Conservation (phyloP, 306 rosid genomes). For the Castanopsis chinensis region DNA sequence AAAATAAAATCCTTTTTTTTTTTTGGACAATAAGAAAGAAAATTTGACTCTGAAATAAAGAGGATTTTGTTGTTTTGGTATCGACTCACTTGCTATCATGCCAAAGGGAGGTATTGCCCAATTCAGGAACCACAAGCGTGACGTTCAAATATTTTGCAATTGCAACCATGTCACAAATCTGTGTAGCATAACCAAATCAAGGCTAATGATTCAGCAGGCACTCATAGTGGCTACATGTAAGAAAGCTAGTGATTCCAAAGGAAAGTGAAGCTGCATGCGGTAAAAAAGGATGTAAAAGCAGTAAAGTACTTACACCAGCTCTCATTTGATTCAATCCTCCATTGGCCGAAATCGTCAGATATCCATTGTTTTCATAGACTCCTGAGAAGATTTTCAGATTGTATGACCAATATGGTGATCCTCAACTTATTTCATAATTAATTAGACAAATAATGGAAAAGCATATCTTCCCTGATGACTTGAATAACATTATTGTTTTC, state of each 20-base stretch:
- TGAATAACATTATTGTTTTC: too few relatives aligned
- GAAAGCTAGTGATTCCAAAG: too few relatives aligned
- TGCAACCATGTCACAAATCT: conserved; percentile 98
- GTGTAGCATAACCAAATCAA: conserved; percentile 11
- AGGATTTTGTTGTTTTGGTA: not conserved
- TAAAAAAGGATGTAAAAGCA: not conserved
- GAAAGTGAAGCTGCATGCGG: too few relatives aligned
- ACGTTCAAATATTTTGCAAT: conserved; percentile 78
- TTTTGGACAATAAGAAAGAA: too few relatives aligned
- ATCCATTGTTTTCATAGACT: not conserved
- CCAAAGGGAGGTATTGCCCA: conserved; percentile 89
- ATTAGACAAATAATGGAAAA: too few relatives aligned
- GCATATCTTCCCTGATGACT: too few relatives aligned
- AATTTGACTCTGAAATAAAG: too few relatives aligned
- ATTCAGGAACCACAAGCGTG: conserved; percentile 87
- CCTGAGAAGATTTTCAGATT: not conserved
- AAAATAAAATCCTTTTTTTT: too few relatives aligned
- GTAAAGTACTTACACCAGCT: conserved; percentile 63
- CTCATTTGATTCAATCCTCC: not conserved
- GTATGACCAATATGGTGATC: not conserved
- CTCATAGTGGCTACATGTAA: not conserved
- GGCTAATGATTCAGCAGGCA: not conserved
- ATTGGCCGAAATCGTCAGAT: not conserved
- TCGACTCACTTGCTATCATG: conserved; percentile 72
- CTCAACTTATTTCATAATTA: too few relatives aligned